Evolutionary conservation across 768 basidiomycete genomes (phyloP).

Genomic region (Suillus brevipes): DNA sequence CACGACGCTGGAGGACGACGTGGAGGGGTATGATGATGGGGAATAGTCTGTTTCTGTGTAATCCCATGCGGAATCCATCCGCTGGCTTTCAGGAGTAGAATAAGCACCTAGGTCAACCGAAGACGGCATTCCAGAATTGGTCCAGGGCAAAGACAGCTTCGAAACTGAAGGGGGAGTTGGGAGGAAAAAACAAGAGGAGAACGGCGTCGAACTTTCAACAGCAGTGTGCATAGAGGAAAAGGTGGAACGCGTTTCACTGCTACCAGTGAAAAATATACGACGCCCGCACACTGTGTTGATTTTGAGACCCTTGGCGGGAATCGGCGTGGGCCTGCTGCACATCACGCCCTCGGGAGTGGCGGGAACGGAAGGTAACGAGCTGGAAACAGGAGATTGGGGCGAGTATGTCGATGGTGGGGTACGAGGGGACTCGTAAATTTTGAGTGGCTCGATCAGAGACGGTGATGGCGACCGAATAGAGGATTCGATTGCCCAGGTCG

Average conservation of each 20-base stretch:
- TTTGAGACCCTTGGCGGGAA: conserved; percentile 47
- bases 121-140: conserved; percentile 35
- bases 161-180: conserved; percentile 44
- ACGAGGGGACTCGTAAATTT: conserved; percentile 46
- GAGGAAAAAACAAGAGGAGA: conserved; percentile 58
- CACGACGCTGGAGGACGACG: conserved; percentile 36
- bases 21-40: conserved; percentile 48
- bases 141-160: conserved; percentile 36
- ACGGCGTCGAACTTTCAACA: conserved; percentile 59
- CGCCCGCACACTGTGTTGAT: conserved; percentile 55
- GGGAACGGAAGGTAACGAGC: conserved; percentile 48
- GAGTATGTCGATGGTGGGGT: conserved; percentile 57
- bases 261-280: conserved; percentile 38
- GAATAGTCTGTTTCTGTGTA: conserved; percentile 47
- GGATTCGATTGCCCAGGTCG: conserved; percentile 57
- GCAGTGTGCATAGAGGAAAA: conserved; percentile 76
- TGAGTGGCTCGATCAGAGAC: conserved; percentile 36
- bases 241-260: conserved; percentile 44
- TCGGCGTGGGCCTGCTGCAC: conserved; percentile 36
- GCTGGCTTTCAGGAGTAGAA: conserved; percentile 46
- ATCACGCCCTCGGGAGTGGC: conserved; percentile 56
- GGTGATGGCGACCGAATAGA: conserved; percentile 47
- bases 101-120: conserved; percentile 40
- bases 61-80: conserved; percentile 55
- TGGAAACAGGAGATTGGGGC: conserved; percentile 42